Evolutionary conservation across 140 eudicot genomes (phyloP), one percentile per base, ranked within the genome.

Genomic region (Cichorium intybus): DNA sequence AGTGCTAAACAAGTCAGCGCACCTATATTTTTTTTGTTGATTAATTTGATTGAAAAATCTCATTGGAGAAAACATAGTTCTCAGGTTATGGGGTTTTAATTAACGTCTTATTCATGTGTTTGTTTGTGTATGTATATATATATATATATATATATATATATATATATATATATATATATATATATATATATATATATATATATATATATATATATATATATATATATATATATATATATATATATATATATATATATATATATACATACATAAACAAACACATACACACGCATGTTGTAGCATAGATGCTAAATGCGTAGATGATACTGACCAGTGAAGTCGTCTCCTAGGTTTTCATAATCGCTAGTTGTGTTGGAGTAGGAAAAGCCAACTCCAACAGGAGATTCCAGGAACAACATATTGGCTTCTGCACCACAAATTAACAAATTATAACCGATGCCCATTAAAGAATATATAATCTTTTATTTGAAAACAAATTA

Each of bases 401-500:
- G 97, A 51, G 97, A 91, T 79, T 91, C 97, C 86, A 91, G 53
- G 89, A 91, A 91, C 75, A 91, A 71, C 85, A 91, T 80, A 72
- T 91, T 91, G 71, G 96, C 96, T 72, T 85, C 97, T 91, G 95
- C 82, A 77, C 64, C 79, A 74, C 41, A 69, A 73, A 18, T 57
- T 48, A 15, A 48, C 54, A 67, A 50, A 63, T 5, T 65, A 54
- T 46, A 79, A 17, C 27, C 51, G 39, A 55, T 58, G 56, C 51
- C 58, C 58, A 23, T 52, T 22, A 14, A 16, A 33, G 31, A 77
- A 71, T 31, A 68, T 64, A 60, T 22, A n/a, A 37, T 35, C n/a
- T 24, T 33, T 66, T 16, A 51, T 7, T 55, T 34, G 12, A 12
- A 10, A 39, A 21, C 5, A 51, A 47, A n/a, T n/a, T n/a, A n/a